Percentiles rank a stretch among this genome's conserved stretches.
These are phyloP conservation scores for Bidens hawaiensis DNA, from an alignment of 140 eudicot genomes.

Conservation along the genomic window DNA sequence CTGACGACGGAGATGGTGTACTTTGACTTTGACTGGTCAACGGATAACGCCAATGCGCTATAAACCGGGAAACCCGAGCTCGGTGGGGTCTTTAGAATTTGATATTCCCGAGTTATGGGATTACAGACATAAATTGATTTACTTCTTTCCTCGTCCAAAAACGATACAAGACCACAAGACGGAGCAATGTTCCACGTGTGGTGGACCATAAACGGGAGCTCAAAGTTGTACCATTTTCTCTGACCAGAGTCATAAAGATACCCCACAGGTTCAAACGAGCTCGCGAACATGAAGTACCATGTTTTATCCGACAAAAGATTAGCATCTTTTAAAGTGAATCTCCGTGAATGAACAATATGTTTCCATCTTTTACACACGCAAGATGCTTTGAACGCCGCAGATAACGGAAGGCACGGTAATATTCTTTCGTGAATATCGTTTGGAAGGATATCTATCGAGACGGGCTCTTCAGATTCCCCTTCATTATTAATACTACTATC, in stretches of 20 bases:
- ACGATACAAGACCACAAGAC: constrained; percentile 44
- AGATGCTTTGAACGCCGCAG: constrained; percentile 32
- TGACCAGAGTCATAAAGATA: constrained; percentile 43
- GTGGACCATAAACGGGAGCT: constrained; percentile 36
- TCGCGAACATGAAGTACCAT: constrained; percentile 59
- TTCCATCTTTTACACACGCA: constrained; percentile 54
- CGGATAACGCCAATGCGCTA: constrained; percentile 43
- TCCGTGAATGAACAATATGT: constrained; percentile 31
- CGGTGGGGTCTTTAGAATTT: constrained; percentile 27
- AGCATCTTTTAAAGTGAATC: constrained; percentile 22
- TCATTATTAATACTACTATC: not conserved
- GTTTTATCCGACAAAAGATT: constrained; percentile 22
- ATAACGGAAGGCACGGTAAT: constrained; percentile 38
- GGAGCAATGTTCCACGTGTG: constrained; percentile 47
- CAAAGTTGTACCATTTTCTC: constrained; percentile 42
- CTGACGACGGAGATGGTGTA: constrained; percentile 39
- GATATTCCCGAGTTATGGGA: constrained; percentile 31
- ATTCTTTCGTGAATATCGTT: constrained; percentile 45
- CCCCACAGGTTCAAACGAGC: constrained; percentile 32
- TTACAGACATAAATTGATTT: constrained; percentile 33
- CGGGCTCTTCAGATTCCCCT: constrained; percentile 15
- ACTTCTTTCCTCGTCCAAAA: constrained; percentile 39
- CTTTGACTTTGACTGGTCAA: constrained; percentile 25
- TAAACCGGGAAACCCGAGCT: constrained; percentile 30
- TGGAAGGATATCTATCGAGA: constrained; percentile 41